Evolutionary conservation across 306 rosid species (phyloP), one percentile per base, ranked within the genome.

Genomic region (Cajanus cajan): DNA sequence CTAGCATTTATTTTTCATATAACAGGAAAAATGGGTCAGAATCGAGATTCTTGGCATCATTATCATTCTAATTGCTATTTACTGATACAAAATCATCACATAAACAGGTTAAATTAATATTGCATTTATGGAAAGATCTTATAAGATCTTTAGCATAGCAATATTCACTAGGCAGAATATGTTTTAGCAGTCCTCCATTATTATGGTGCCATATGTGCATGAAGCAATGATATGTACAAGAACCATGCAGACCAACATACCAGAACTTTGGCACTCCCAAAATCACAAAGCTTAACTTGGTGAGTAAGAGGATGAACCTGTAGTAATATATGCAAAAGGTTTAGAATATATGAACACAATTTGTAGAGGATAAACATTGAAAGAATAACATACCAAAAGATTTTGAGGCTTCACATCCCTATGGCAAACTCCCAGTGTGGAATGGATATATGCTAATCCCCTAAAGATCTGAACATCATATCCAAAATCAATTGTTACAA

Each of bases 401-500:
- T 90, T 93, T 79, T 90, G 97, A 47, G 97, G 98, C 76, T 93
- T 93, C 84, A 93, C 91, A 82, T 93, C 98, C 80, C 98, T 86
- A 77, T 93, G 98, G 86, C 92, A 90, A 77, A 93, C 97, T 37
- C 94, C 89, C 12, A 89, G 94, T 67, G 88, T 90, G 21, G 90
- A 34, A 67, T 90, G 97, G 80, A 93, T 93, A 82, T 93, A 93
- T 33, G 98, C 96, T 73, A 93, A 82, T 34, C 98, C 98, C 87
- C 98, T 85, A 78, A 93, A 93, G 80, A 93, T 89, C 96, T 90
- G 86, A 73, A 33, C 55, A 70, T 43, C 37, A 71, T 31, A 36
- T 74, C 58, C 52, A 67, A 76, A 65, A 41, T 33, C 66, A 67
- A 65, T 76, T 55, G 40, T 68, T 47, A 61, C 67, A 2, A 54